A percentile compares a stretch with the other conserved stretches of the same genome.
Conservation (phyloP, 805 yeast species). For the Starmerella cellae region DNA sequence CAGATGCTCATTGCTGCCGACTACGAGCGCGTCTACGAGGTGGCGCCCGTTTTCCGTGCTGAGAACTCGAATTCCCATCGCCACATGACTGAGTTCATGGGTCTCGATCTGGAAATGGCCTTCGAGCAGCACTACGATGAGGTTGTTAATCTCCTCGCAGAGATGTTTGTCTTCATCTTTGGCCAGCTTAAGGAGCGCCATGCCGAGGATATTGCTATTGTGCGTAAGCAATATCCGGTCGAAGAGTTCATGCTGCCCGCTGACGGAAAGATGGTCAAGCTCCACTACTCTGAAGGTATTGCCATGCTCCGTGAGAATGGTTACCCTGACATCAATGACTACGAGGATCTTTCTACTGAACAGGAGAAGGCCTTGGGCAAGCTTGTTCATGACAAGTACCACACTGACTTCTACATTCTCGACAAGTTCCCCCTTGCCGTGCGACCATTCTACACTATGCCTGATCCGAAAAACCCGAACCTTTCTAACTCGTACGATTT, state of each 20-base stretch:
- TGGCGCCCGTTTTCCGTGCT: constrained; percentile 97
- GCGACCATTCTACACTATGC: constrained; percentile 99
- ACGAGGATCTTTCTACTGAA: constrained; percentile 84
- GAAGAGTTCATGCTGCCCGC: constrained; percentile 93
- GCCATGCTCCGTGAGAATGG: constrained; percentile 76
- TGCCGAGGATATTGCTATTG: constrained; percentile 71
- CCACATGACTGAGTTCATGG: constrained; percentile 97
- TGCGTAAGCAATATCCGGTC: constrained; percentile 90
- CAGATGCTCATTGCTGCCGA: constrained; percentile 97
- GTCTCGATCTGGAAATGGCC: constrained; percentile 95
- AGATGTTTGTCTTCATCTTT: constrained; percentile 79
- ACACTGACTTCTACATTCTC: constrained; percentile 93
- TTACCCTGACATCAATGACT: constrained; percentile 60
- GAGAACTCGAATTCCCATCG: constrained; percentile 98
- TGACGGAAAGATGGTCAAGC: constrained; percentile 83
- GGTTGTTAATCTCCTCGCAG: constrained; percentile 48
- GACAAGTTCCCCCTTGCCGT: constrained; percentile 96
- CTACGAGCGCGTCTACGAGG: constrained; percentile 89
- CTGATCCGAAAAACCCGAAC: constrained; percentile 79
- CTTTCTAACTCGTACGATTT: constrained; percentile 97
- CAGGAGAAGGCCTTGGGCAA: constrained; percentile 89
- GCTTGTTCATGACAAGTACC: constrained; percentile 81
- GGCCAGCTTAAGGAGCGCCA: constrained; percentile 67
- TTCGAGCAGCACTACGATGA: constrained; percentile 98
- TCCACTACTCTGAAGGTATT: constrained; percentile 85